These are phyloP conservation scores for Moelleriella libera DNA, from an alignment of 2,329 filamentous ascomycete genomes.

Conservation along the genomic window DNA sequence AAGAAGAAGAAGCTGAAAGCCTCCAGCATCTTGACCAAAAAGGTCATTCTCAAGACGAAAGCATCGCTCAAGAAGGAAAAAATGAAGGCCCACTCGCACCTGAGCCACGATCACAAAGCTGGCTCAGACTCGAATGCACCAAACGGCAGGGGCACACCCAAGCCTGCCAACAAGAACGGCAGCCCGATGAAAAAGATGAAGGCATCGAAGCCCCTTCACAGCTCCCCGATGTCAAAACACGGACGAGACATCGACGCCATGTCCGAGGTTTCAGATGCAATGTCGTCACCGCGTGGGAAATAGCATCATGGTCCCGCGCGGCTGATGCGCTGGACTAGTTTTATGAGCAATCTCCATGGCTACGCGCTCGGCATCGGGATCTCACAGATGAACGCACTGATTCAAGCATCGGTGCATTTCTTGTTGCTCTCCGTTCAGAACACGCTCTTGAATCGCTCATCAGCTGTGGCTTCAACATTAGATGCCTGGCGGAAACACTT, in stretches of 20 bases:
- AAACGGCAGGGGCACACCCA: conserved; percentile 13
- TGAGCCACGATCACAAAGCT: conserved; percentile 33
- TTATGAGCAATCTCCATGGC: no score
- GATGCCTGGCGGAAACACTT: background rate
- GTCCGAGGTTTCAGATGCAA: conserved; percentile 41
- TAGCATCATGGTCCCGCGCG: background rate
- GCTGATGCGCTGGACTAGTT: no score
- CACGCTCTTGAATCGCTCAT: no score
- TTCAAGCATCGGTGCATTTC: no score
- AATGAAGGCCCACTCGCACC: conserved; percentile 32
- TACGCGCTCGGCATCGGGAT: no score
- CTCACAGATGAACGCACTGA: no score
- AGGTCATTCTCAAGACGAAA: conserved; percentile 42
- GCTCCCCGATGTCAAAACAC: conserved; percentile 34
- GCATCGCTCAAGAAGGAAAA: conserved; percentile 38
- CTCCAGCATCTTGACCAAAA: conserved; percentile 27
- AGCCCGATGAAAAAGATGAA: conserved; percentile 29
- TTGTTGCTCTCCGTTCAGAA: no score
- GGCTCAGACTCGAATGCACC: conserved; percentile 12
- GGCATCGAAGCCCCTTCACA: conserved; percentile 31
- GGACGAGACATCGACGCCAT: conserved; percentile 34
- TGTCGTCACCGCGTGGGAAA: conserved; percentile 35
- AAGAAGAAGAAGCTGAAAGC: conserved; percentile 48
- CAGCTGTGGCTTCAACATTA: background rate
- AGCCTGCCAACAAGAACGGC: conserved; percentile 18